Evolutionary conservation across 176 grass and related monocot species (phyloP), one percentile per base, ranked within the genome.

Genomic region (Oryza longistaminata): DNA sequence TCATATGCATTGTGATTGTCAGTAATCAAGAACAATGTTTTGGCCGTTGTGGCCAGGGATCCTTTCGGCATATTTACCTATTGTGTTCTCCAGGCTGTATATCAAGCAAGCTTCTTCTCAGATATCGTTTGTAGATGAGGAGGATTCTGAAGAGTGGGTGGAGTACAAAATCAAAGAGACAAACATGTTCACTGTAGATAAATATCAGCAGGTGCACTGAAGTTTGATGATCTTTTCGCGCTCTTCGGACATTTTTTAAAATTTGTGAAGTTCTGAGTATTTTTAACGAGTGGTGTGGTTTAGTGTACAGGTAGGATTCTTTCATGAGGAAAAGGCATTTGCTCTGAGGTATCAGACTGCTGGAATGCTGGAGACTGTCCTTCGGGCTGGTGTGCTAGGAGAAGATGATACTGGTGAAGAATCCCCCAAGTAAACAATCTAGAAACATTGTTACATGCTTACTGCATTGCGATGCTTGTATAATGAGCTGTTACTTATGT

Each of bases 151-250:
- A 86, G 93, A 96, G 80, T 99, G 96, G 91, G 81, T 82, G 6
- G 96, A 99, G 79, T 99, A 99, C 84, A 99, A 96, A 76, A 99
- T 99, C 84, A 99, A 96, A 88, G 96, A 99, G 84, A 91, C 88
- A 1, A 99, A 99, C 76, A 94, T 94, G 84, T 99, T 96, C 77
- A 96, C 91, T 5, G 91, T 89, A 25, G 96, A 99, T 64, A 96
- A 94, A 92, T 99, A 99, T 83, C 96, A 99, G 71, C 91, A 99
- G 96, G 93, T 99, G 69, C 46, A 14, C 78, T 75, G 22, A 49
- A 85, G 73, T 68, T 73, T 72, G 13, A 72, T 43, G 75, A 60
- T 60, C 39, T 83, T 48, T 64, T 34, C n/a, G n/a, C n/a, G n/a
- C n/a, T n/a, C n/a, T n/a, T n/a, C n/a, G n/a, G 34, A 26, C 75